Evolutionary conservation across 2,329 filamentous ascomycete genomes (phyloP), one percentile per base, ranked within the genome.

Genomic region (Arthrobotrys sphaeroides): DNA sequence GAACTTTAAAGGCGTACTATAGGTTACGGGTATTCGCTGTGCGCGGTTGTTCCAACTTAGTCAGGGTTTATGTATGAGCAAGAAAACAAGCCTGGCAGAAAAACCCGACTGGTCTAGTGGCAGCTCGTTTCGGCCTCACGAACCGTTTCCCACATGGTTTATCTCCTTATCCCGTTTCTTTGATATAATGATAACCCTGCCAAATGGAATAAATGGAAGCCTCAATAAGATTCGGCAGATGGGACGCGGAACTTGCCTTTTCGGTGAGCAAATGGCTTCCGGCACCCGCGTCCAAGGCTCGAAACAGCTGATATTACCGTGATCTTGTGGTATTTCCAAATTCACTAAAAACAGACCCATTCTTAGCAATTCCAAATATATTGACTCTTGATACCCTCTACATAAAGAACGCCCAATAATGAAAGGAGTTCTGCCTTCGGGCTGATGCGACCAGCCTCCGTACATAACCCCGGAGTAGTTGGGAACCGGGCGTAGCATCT

Each of bases 21-120:
- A 69, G 64, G 64, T 68, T 42, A 68, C 64, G 70, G 72, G 64
- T 24, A 18, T 75, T 75, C 72, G 72, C 72, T n/a, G 38, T 51
- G 47, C 36, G 72, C 72, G 64, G 72, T 42, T 61, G 16, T 38
- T 24, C 18, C 38, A 60, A 49, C 18, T 49, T 36, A 18, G 16
- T 6, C 47, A 57, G 38, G 49, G 62, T 24, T 43, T 18, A 38
- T 55, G 31, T 18, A 38, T 55, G 31, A 42, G 31, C 33, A 38
- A 59, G n/a, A n/a, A n/a, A n/a, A n/a, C n/a, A n/a, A 40, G 18
- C n/a, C 53, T 42, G 16, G 31, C 9, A 7, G 31, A 31, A 12
- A 16, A 60, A 42, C 36, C 38, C 18, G 18, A 24, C 31, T 38
- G 31, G 51, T n/a, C 28, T 55, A n/a, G n/a, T n/a, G 31, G 18